Percentiles rank a stretch among this genome's conserved stretches.
These are phyloP conservation scores for Solanum rostratum DNA, from an alignment of 257 asterid species.

Conservation along the genomic window DNA sequence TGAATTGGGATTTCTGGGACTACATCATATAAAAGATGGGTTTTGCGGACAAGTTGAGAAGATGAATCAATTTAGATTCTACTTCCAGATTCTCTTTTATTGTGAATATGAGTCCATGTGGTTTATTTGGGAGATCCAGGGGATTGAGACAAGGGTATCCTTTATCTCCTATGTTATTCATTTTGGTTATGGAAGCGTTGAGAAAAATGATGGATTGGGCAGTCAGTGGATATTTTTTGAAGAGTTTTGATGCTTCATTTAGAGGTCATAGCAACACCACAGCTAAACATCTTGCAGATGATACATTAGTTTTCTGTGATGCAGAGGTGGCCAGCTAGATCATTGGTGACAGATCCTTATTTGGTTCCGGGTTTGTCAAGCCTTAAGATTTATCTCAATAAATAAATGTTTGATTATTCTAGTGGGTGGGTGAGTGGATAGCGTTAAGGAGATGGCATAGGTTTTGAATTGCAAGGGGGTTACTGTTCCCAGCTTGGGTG, in stretches of 20 bases:
- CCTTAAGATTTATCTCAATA: background rate
- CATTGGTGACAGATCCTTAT: background rate
- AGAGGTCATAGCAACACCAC: background rate
- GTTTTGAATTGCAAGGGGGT: background rate
- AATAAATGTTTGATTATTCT: background rate
- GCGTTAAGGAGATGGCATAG: background rate
- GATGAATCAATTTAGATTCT: background rate
- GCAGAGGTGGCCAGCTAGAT: background rate
- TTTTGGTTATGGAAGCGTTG: background rate
- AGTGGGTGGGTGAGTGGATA: background rate
- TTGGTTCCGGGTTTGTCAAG: background rate
- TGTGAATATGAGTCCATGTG: background rate
- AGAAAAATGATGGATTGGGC: background rate
- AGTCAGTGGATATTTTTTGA: background rate
- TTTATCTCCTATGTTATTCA: background rate
- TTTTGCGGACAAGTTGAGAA: background rate
- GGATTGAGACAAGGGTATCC: background rate
- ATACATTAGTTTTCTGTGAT: background rate
- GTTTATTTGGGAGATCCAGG: background rate
- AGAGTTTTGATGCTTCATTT: background rate
- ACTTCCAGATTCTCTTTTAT: background rate
- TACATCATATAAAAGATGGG: background rate
- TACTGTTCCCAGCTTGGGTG: background rate
- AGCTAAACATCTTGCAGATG: background rate
- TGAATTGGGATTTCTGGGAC: background rate